Evolutionary conservation across 108 stramenopile species (phyloP).

Genomic region (Pseudonitzschia multiseries): DNA sequence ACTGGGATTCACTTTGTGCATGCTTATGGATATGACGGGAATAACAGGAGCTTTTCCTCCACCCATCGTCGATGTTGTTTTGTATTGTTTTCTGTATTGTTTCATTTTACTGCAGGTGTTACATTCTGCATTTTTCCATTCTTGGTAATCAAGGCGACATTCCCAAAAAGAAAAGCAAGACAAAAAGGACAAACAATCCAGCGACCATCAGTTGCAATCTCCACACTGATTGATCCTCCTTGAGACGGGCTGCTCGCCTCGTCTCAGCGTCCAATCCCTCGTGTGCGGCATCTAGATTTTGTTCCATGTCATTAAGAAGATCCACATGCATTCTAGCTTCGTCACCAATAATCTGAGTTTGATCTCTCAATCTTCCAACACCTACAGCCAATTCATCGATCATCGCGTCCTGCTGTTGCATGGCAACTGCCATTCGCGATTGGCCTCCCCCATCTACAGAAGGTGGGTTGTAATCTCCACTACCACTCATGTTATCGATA

Average conservation of each 20-base stretch:
- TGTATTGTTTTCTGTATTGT: too few species aligned
- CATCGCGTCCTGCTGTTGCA: conserved; percentile 89
- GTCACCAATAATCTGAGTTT: conserved; percentile 82
- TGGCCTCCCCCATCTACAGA: not conserved
- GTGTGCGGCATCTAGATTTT: conserved; percentile 81
- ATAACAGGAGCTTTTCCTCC: too few species aligned
- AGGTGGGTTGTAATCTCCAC: conserved; percentile 11
- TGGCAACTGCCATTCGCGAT: conserved; percentile 50
- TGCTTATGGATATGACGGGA: too few species aligned
- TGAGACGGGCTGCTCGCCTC: conserved; percentile 66
- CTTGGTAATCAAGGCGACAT: conserved; percentile 22
- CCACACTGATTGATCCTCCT: conserved; percentile 83
- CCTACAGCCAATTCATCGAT: conserved; percentile 88
- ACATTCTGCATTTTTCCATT: not conserved
- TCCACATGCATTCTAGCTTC: conserved; percentile 84
- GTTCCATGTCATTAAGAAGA: conserved; percentile 87
- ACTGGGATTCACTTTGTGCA: too few species aligned
- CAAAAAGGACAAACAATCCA: conserved; percentile 68
- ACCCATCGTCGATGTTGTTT: too few species aligned
- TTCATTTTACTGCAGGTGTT: too few species aligned
- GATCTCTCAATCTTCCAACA: conserved; percentile 80
- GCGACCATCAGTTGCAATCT: conserved; percentile 80
- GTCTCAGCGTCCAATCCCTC: conserved; percentile 82
- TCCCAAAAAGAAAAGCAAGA: conserved; percentile 80
- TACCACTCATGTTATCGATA: conserved; percentile 8